phyloP scores from a whole-genome alignment of 805 yeast species.

The Trichomonascus vanleenenianus region DNA sequence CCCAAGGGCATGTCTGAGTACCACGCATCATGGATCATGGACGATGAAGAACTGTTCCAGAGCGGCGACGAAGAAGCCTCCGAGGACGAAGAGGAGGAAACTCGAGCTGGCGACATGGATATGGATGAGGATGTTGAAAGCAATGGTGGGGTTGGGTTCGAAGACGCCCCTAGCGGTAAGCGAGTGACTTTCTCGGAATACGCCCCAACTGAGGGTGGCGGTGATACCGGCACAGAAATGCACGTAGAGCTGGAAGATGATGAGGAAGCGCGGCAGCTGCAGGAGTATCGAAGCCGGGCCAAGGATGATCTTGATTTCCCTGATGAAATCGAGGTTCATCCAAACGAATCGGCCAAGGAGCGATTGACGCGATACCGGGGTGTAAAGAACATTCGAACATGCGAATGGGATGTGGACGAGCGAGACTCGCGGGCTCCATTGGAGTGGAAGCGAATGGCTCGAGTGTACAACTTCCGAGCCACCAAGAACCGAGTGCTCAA shows the following conservation, averaged over 20 bases:
- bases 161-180: constrained; percentile 3
- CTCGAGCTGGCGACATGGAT: constrained; percentile 1
- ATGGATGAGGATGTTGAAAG: constrained; percentile 7
- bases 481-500: constrained; percentile 63
- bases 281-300: constrained; percentile 58
- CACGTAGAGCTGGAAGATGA: constrained; percentile 70
- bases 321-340: constrained; percentile 84
- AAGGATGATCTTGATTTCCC: constrained; percentile 89
- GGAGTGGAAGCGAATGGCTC: constrained; percentile 67
- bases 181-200: constrained; percentile 18
- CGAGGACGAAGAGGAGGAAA: constrained; percentile 17
- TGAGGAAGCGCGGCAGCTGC: constrained; percentile 74
- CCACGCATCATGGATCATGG: constrained; percentile 63
- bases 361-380: constrained; percentile 78
- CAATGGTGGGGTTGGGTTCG: constrained; percentile 14
- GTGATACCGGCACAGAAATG: constrained; percentile 40
- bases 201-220: constrained; percentile 41
- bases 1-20: constrained; percentile 73
- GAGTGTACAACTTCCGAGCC: constrained; percentile 69
- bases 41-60: constrained; percentile 37
- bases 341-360: constrained; percentile 66
- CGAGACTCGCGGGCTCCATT: constrained; percentile 65
- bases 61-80: constrained; percentile 30
- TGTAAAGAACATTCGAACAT: constrained; percentile 67
- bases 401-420: constrained; percentile 86